Percentiles rank a stretch among this genome's conserved stretches.
These are phyloP conservation scores for Ammopiptanthus mongolicus DNA, from an alignment of 306 rosid species.

Conservation along the genomic window DNA sequence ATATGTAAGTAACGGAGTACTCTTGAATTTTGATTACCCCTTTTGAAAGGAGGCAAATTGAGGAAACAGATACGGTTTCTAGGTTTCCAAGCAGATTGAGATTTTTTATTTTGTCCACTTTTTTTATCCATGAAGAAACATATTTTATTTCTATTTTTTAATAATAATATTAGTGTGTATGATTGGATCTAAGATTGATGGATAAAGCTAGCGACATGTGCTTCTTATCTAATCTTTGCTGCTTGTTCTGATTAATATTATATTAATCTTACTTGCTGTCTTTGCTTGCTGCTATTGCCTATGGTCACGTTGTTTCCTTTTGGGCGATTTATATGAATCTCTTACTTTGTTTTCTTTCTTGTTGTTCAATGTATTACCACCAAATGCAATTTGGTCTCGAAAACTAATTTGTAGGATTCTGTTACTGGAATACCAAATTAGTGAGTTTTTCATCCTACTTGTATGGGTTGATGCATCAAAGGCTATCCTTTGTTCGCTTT, in stretches of 20 bases:
- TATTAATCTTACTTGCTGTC: constrained; percentile 21
- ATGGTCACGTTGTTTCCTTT: constrained; percentile 19
- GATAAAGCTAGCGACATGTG: constrained; percentile 38
- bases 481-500: not conserved
- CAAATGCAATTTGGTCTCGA: constrained; percentile 40
- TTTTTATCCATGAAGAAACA: too few relatives aligned
- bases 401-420: constrained; percentile 34
- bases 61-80: not conserved
- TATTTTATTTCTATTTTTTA: too few relatives aligned
- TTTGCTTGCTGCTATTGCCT: constrained; percentile 25
- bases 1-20: not conserved
- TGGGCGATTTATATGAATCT: not conserved
- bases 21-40: too few relatives aligned
- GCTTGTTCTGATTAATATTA: constrained; percentile 21
- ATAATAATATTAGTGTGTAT: not conserved
- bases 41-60: not conserved
- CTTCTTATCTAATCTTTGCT: not conserved
- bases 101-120: not conserved
- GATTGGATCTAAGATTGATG: constrained; percentile 26
- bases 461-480: not conserved
- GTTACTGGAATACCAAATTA: constrained; percentile 31
- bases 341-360: not conserved
- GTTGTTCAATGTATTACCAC: constrained; percentile 9
- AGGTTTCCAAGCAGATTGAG: not conserved
- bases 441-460: constrained; percentile 35